Base-by-base conservation (phyloP, 495 filamentous ascomycete species). In the Pseudotulostoma volvatum region DNA sequence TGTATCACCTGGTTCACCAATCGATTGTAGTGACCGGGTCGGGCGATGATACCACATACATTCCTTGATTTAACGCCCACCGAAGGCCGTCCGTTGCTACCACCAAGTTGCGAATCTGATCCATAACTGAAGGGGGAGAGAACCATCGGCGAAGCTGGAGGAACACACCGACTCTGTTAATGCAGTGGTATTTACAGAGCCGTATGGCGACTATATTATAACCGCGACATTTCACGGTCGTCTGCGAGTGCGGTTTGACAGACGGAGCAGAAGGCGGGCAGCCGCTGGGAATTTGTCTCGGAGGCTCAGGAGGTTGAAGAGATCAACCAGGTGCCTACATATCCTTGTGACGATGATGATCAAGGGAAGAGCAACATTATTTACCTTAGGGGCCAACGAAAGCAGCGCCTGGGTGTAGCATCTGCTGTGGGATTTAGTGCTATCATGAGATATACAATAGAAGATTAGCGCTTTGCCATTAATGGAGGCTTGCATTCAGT, bases 371-470 rank as follows among this genome's bases (percentile, higher is more conserved):
- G 76, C 17, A 92, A 95, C 56, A 75, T 81, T n/a, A 50, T 49
- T 99, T 45, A 92, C 92, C 1, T 57, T 96, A 15, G 90, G 90
- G 25, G 84, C 85, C 30, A 80, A 70, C n/a, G 88, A 99, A 53
- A 90, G 92, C 33, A 81, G 74, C 34, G 83, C 93, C 4, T 99
- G 90, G 90, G 79, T 99, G 3, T 90, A 95, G 60, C 76, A 72
- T 72, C 70, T 32, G 73, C 76, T 32, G 73, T 71, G 32, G 75
- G 78, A 14, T 74, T 74, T 36, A 84, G 79, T 32, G 62, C 66
- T 7, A 72, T 93, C 13, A 79, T 97, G 3, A 79, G 74, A 0
- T 66, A 94, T n/a, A 93, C 81, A 14, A 63, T 68, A 0, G 66
- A 71, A 33, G 92, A 97, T 54, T 82, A 93, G 58, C 73, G 90